phyloP scores from a whole-genome alignment of 2,329 filamentous ascomycete species.

The Aureobasidium sp. region DNA sequence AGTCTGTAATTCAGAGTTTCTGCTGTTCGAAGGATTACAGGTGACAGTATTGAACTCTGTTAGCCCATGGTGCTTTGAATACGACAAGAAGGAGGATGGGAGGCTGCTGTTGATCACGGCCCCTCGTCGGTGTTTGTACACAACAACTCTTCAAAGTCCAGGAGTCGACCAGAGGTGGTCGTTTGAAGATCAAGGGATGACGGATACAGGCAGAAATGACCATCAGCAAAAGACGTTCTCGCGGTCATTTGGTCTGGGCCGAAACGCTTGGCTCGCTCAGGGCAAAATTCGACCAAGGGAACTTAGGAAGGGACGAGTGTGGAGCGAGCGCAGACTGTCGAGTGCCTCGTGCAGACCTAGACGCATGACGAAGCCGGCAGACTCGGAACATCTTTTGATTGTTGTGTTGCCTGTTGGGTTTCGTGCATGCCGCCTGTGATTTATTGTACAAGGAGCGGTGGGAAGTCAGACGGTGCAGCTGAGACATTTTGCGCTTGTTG shows the following conservation, averaged over 20 bases:
- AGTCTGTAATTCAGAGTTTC: neutral
- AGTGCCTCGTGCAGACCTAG: constrained; percentile 8
- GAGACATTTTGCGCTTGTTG: constrained; percentile 2
- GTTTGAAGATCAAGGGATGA: constrained; percentile 5
- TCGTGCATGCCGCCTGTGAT: neutral
- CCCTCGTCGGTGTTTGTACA: neutral
- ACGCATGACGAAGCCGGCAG: neutral
- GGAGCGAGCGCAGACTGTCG: neutral
- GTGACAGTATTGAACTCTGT: neutral
- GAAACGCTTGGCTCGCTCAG: neutral
- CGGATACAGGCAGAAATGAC: neutral
- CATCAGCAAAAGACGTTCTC: constrained; percentile 10
- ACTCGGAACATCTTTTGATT: neutral
- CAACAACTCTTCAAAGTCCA: neutral
- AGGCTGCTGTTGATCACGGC: neutral
- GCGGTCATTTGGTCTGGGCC: constrained; percentile 2
- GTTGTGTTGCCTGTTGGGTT: constrained; percentile 2
- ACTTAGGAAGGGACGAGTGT: neutral
- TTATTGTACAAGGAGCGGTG: neutral
- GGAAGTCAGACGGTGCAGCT: neutral
- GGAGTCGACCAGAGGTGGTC: neutral
- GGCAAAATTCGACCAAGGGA: neutral
- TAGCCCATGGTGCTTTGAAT: neutral
- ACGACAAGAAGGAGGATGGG: neutral
- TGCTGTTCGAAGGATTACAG: neutral